Percentiles rank a stretch among this genome's conserved stretches.
These are phyloP conservation scores for Suillus paluster DNA, from an alignment of 768 basidiomycete species.

Conservation along the genomic window DNA sequence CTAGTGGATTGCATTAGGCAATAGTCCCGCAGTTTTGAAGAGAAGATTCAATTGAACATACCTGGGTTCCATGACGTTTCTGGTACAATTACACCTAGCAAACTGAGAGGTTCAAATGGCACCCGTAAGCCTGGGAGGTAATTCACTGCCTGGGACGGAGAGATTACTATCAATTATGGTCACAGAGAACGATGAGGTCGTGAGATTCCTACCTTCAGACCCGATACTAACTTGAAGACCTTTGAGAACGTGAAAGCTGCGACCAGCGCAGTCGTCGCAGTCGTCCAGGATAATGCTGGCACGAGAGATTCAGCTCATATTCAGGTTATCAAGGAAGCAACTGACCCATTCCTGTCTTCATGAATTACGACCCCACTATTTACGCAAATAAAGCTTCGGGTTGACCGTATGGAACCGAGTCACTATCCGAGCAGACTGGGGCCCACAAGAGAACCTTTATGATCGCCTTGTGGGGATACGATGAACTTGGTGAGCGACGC, in stretches of 20 bases:
- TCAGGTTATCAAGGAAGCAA: neutral
- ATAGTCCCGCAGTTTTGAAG: neutral
- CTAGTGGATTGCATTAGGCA: slow-evolving; percentile 8
- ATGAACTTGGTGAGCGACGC: no score
- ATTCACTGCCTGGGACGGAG: slow-evolving; percentile 17
- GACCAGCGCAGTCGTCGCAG: slow-evolving; percentile 3
- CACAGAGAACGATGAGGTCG: neutral
- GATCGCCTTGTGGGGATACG: no score
- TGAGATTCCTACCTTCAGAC: slow-evolving; percentile 20
- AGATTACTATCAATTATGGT: neutral
- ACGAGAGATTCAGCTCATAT: neutral
- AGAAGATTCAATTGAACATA: slow-evolving; percentile 8
- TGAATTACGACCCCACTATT: no score
- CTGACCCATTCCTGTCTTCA: slow-evolving; percentile 2
- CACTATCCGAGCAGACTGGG: no score
- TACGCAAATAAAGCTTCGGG: no score
- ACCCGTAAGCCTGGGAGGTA: slow-evolving; percentile 24
- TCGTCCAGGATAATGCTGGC: slow-evolving; percentile 14
- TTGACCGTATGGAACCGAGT: no score
- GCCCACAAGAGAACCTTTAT: no score
- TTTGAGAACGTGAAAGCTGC: slow-evolving; percentile 14
- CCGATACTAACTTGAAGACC: slow-evolving; percentile 17
- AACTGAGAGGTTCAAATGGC: slow-evolving; percentile 21
- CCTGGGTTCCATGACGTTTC: slow-evolving; percentile 26
- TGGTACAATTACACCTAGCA: slow-evolving; percentile 16